Evolutionary conservation across 176 grass and related monocot genomes (phyloP).

Genomic region (Juncus effusus): DNA sequence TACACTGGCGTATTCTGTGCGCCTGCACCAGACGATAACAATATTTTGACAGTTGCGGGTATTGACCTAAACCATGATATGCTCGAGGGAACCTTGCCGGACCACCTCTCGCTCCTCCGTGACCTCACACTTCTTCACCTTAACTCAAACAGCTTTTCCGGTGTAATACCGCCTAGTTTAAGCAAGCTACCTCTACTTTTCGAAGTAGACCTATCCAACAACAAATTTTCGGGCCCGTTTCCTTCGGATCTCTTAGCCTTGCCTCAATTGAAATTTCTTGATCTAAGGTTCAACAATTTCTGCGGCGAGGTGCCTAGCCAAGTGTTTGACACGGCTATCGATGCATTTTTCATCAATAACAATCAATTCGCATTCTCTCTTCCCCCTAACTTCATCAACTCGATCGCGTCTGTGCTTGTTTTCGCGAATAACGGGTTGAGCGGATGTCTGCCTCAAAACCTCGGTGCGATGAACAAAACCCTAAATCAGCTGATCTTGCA

Average conservation of each 20-base stretch:
- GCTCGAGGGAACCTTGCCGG: slow-evolving; percentile 49
- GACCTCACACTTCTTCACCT: slow-evolving; percentile 81
- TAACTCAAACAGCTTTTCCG: slow-evolving; percentile 72
- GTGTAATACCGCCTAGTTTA: slow-evolving; percentile 45
- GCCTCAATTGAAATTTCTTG: slow-evolving; percentile 59
- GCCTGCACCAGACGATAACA: slow-evolving; percentile 53
- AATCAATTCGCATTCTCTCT: slow-evolving; percentile 70
- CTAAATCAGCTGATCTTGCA: slow-evolving; percentile 63
- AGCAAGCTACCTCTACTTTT: slow-evolving; percentile 51
- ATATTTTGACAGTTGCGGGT: slow-evolving; percentile 57
- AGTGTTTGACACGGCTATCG: slow-evolving; percentile 68
- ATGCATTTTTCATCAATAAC: slow-evolving; percentile 89
- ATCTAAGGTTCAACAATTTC: slow-evolving; percentile 76
- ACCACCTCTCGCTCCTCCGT: slow-evolving; percentile 58
- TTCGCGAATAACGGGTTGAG: slow-evolving; percentile 55
- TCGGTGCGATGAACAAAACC: slow-evolving; percentile 63
- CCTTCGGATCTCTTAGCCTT: slow-evolving; percentile 53
- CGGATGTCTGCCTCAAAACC: slow-evolving; percentile 69
- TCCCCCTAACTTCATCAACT: slow-evolving; percentile 57
- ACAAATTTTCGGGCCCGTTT: slow-evolving; percentile 58
- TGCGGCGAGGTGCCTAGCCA: slow-evolving; percentile 53
- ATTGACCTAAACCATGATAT: slow-evolving; percentile 72
- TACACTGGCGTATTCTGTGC: slow-evolving; percentile 81
- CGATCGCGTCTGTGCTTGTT: slow-evolving; percentile 74
- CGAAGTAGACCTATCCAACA: slow-evolving; percentile 84